Base-by-base conservation (phyloP, 1,284 basidiomycete genomes). In the Flammula alnicola region DNA sequence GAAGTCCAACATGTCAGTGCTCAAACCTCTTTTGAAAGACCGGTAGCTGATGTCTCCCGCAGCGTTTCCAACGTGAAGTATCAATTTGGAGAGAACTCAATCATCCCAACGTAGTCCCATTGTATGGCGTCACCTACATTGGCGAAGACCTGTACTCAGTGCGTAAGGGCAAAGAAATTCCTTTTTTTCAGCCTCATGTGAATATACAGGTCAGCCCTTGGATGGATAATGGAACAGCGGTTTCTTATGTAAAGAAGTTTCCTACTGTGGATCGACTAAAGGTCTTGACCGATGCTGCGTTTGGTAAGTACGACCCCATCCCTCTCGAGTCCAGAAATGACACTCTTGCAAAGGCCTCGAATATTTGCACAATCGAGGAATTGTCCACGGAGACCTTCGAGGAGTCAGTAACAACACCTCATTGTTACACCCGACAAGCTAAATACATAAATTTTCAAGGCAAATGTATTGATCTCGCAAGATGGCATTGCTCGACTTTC, bases 361-460 rank as follows among this genome's bases (percentile, higher is more conserved):
- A 52, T 77, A 77, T 58, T 61, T 78, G 4, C 76, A 78, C 54
- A 47, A 55, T 12, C 62, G 70, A 47, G 59, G 61, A 16, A 67
- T 78, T 16, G 65, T 77, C 10, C 76, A 78, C 53, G 76, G 76
- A 3, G 75, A 78, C 55, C 63, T 78, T 33, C 69, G 75, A 45
- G 75, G 69, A 17, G 76, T 76, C 52, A 57, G 72, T 47, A 14
- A 5, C 22, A 8, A 31, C n/a, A 14, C 29, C 7, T 19, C 12
- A 19, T 30, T 25, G 42, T 8, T 17, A 25, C 2, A 26, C 11
- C 29, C 10, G 5, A 10, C 16, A 11, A 35, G 17, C 22, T 20
- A 25, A 30, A 43, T 5, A 37, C 26, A 14, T 44, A 46, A 40
- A 37, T 31, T 35, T 30, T 32, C 4, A 45, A 76, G 74, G 67